Evolutionary conservation across 1,284 basidiomycete genomes (phyloP), one percentile per base, ranked within the genome.

Genomic region (Cutaneotrichosporon sp.): DNA sequence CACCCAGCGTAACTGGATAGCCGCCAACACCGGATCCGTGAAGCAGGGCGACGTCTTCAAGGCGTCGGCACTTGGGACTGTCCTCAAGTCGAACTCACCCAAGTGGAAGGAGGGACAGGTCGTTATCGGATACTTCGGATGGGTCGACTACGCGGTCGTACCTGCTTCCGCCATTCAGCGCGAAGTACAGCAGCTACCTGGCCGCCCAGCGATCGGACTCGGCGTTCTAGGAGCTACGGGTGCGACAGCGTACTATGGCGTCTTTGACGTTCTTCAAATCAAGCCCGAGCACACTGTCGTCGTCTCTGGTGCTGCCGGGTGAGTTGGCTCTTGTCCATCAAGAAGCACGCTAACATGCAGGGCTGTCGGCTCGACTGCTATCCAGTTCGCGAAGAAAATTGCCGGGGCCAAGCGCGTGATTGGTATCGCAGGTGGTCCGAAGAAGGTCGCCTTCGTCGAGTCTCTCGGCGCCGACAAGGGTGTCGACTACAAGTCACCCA

Each of bases 381-480:
- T 74, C 20, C 70, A 74, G 57, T 58, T 71, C 50, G 70, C 70
- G 35, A 74, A 74, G 54, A 61, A 73, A 20, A 60, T 78, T 43
- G 59, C 72, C 26, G 76, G 75, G 3, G 75, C 75, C 57, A 63
- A 64, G 47, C 70, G 71, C 31, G 77, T 79, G 49, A 65, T 79
- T 52, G 78, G 76, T 26, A 75, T 79, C 39, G 78, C 78, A 0
- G 78, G 79, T 29, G 75, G 75, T 4, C 62, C 68, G n/a, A 74
- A 75, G 39, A 80, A 80, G 69, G 77, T 75, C 61, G 57, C 67
- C 3, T 79, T 75, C 75, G 68, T 51, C 34, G 67, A 75, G 46
- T 69, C 70, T 24, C 67, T 78, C 45, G 76, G 76, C 1, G 76
- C 77, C 31, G 78, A 79, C 65, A 67, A 66, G 27, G 75, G 75